These are phyloP conservation scores for Leptosphaerulina australis DNA, from an alignment of 2,329 filamentous ascomycete species.

Conservation along the genomic window DNA sequence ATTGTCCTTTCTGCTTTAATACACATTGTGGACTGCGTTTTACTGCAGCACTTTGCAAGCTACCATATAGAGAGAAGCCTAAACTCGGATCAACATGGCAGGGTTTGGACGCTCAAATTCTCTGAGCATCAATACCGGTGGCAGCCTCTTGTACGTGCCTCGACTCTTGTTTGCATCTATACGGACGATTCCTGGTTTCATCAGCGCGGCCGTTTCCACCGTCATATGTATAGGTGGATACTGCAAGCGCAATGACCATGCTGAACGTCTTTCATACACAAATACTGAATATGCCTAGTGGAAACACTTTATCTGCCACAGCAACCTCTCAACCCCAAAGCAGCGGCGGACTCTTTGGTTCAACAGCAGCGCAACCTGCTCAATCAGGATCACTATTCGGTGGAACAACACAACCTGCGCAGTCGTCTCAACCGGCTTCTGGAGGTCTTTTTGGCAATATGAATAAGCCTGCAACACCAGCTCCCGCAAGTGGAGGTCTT, in stretches of 20 bases:
- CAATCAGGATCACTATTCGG: constrained; percentile 37
- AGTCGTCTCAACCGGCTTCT: constrained; percentile 31
- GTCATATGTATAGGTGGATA: constrained; percentile 5
- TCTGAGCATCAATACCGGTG: constrained; percentile 61
- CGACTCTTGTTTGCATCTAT: not conserved
- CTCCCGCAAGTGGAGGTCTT: constrained; percentile 37
- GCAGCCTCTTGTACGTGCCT: constrained; percentile 55
- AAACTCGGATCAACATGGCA: constrained; percentile 36
- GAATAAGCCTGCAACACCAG: constrained; percentile 41
- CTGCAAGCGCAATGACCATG: constrained; percentile 14
- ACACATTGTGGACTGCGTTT: not conserved
- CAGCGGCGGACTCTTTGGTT: constrained; percentile 46
- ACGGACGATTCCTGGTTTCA: not conserved
- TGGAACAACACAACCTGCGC: constrained; percentile 16
- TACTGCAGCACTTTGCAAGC: not conserved
- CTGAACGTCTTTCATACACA: constrained; percentile 4
- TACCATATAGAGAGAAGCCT: not conserved
- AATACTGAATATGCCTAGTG: constrained; percentile 37
- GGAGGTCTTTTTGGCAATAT: constrained; percentile 47
- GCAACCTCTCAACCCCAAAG: constrained; percentile 29
- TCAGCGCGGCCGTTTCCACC: constrained; percentile 2
- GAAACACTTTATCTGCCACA: constrained; percentile 35
- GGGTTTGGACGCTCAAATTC: constrained; percentile 57
- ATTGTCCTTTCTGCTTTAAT: not conserved
- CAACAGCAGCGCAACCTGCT: constrained; percentile 33